Conservation (phyloP, 164 flowering plant species). For the Amborella trichopoda region DNA sequence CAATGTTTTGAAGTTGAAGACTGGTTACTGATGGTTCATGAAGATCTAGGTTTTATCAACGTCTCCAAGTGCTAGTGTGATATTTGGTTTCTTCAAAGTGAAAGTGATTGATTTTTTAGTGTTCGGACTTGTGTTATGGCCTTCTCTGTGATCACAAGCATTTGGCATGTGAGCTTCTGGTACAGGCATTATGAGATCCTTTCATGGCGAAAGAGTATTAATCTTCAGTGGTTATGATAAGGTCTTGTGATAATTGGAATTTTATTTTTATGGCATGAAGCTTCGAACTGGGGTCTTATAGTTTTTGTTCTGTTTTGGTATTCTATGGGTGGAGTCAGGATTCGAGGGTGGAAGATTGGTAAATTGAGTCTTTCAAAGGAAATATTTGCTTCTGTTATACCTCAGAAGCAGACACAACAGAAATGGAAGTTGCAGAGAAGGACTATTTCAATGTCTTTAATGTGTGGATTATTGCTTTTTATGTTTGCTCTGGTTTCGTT, state of each 20-base stretch:
- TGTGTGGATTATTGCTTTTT: conserved; percentile 73
- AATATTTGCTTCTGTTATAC: conserved; percentile 21
- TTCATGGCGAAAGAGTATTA: neutral
- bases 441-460: conserved; percentile 31
- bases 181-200: too few species aligned
- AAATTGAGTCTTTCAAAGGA: conserved; percentile 1
- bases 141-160: too few species aligned
- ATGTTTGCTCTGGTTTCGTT: conserved; percentile 69
- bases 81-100: too few species aligned
- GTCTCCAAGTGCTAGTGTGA: too few species aligned
- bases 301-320: conserved; percentile 1
- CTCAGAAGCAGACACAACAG: conserved; percentile 16
- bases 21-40: too few species aligned
- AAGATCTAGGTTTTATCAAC: too few species aligned
- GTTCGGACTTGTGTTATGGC: too few species aligned
- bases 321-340: conserved; percentile 23
- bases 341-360: conserved; percentile 13
- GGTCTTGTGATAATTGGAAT: conserved; percentile 1
- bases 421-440: conserved; percentile 24
- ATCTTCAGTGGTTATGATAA: neutral
- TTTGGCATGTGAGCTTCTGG: too few species aligned
- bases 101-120: too few species aligned
- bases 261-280: too few species aligned
- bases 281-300: too few species aligned
- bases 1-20: too few species aligned